Evolutionary conservation across 257 asterid species (phyloP).

Genomic region (Solanum chmielewskii): DNA sequence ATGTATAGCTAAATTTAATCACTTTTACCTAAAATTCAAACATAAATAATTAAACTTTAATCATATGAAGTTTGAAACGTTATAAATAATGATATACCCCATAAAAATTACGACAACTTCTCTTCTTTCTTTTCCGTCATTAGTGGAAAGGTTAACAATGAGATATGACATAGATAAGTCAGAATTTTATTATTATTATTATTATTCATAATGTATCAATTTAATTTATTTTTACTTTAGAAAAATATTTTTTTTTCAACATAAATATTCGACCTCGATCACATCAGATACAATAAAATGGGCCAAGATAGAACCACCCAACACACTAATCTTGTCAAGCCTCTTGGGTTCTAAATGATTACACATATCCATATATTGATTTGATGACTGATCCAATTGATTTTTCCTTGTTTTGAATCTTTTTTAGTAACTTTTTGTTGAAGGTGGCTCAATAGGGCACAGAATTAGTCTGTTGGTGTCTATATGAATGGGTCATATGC

Average conservation of each 20-base stretch:
- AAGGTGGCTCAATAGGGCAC: not conserved
- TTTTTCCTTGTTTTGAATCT: not conserved
- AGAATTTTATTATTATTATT: no score
- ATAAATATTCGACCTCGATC: not conserved
- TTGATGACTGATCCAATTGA: not conserved
- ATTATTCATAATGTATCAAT: not conserved
- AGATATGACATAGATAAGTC: not conserved
- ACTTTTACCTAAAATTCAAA: not conserved
- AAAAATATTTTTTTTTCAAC: no score
- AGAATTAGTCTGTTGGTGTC: not conserved
- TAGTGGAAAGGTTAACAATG: not conserved
- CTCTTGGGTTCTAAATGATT: not conserved
- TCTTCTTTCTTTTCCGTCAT: not conserved
- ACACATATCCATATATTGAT: not conserved
- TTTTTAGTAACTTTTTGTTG: not conserved
- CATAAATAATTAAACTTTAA: not conserved
- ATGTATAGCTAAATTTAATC: not conserved
- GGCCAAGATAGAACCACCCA: not conserved
- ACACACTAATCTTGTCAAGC: not conserved
- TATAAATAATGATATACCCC: not conserved
- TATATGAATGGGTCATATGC: not conserved
- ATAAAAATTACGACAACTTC: not conserved
- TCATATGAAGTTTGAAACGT: not conserved
- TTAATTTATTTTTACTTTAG: no score
- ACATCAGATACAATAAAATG: not conserved